Evolutionary conservation across 495 filamentous ascomycete species (phyloP).

Genomic region (Aspergillus ellipticus): DNA sequence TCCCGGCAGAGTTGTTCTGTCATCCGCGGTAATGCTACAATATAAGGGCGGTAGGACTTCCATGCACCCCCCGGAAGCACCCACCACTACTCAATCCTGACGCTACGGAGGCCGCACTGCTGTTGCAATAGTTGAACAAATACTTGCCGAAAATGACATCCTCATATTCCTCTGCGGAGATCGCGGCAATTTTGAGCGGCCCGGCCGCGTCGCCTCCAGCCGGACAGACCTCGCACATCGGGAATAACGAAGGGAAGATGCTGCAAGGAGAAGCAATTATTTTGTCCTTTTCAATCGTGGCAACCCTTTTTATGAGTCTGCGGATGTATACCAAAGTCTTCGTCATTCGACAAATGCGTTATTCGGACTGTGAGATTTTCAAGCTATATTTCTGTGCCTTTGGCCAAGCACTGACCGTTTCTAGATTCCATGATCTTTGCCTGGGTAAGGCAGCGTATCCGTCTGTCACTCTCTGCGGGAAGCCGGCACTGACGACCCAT

Average conservation of each 20-base stretch:
- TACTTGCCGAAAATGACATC: too few species aligned
- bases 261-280: neutral
- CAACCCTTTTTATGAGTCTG: neutral
- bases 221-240: slow-evolving; percentile 2
- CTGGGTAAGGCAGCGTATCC: neutral
- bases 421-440: neutral
- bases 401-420: neutral
- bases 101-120: too few species aligned
- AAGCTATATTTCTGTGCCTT: neutral
- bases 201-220: neutral
- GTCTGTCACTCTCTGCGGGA: neutral
- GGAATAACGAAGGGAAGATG: neutral
- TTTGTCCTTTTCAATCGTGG: neutral
- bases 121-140: too few species aligned
- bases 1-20: too few species aligned
- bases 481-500: too few species aligned
- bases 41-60: too few species aligned
- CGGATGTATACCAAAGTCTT: slow-evolving; percentile 4
- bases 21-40: too few species aligned
- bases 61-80: too few species aligned
- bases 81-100: too few species aligned
- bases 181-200: too few species aligned
- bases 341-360: neutral
- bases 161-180: too few species aligned
- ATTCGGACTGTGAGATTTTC: slow-evolving; percentile 9